Conservation (phyloP, 139 green algal species). For the Zygnema cylindricum region DNA sequence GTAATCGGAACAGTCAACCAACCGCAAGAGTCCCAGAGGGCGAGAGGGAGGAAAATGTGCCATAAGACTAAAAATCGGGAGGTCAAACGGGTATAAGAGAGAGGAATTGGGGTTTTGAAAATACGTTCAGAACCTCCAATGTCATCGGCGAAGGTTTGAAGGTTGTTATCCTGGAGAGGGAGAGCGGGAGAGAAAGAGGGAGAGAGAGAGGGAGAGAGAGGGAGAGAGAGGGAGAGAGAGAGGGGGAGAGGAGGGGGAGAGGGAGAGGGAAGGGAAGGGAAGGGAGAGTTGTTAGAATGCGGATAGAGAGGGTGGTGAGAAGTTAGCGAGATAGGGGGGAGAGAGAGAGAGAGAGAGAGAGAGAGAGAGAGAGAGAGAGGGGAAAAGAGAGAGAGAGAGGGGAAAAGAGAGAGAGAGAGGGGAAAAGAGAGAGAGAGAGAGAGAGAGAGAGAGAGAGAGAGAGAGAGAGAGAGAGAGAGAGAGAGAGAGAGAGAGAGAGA, state of each 20-base stretch:
- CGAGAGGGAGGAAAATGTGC: constrained; percentile 81
- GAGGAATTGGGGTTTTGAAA: constrained; percentile 65
- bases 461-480: constrained; percentile 8
- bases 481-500: background rate
- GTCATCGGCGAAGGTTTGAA: constrained; percentile 41
- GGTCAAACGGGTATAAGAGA: constrained; percentile 69
- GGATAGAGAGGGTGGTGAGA: background rate
- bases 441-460: background rate
- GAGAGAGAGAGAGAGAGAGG: background rate
- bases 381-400: background rate
- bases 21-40: constrained; percentile 72
- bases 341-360: background rate
- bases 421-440: background rate
- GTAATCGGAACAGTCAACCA: constrained; percentile 50
- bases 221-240: too few relatives aligned
- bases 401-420: background rate
- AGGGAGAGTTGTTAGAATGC: background rate
- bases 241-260: background rate
- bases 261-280: background rate
- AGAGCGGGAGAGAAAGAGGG: too few relatives aligned
- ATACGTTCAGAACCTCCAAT: constrained; percentile 66
- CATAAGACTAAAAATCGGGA: constrained; percentile 66
- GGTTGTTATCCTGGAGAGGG: constrained; percentile 47
- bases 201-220: too few relatives aligned
- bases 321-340: background rate